phyloP scores from a whole-genome alignment of 805 yeast species.

The Saccharomycopsis fodiens region DNA sequence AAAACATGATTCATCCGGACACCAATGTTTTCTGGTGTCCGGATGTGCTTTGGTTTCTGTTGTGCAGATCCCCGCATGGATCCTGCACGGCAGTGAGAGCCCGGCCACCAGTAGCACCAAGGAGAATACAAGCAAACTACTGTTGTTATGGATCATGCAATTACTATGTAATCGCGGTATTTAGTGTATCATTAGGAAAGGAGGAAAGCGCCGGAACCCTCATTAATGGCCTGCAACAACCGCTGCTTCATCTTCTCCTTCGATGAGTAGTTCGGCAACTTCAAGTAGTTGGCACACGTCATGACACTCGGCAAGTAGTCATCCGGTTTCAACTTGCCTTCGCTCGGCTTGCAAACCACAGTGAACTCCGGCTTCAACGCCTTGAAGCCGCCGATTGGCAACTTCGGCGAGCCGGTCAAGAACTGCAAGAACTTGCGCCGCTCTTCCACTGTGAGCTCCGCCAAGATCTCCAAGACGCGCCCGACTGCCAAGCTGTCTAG shows the following conservation, averaged over 20 bases:
- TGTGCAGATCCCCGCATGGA: no score
- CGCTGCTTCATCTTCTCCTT: constrained; percentile 51
- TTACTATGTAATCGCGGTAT: no score
- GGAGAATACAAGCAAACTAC: no score
- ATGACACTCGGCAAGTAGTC: constrained; percentile 91
- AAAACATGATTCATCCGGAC: no score
- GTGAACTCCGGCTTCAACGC: constrained; percentile 76
- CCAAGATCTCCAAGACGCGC: constrained; percentile 54
- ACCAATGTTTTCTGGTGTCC: no score
- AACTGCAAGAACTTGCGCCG: constrained; percentile 76
- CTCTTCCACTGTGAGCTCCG: constrained; percentile 43
- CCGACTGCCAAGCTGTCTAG: constrained; percentile 59
- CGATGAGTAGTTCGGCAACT: constrained; percentile 74
- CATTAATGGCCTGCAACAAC: constrained; percentile 64
- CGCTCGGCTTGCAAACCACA: constrained; percentile 78
- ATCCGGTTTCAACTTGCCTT: constrained; percentile 52
- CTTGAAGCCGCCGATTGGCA: constrained; percentile 92
- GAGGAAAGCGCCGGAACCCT: constrained; percentile 84
- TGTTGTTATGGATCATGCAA: no score
- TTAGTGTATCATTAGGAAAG: constrained; percentile 40
- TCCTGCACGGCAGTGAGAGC: no score
- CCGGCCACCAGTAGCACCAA: no score
- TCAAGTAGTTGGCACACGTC: constrained; percentile 95
- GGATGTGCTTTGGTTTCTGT: no score
- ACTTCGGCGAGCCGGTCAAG: constrained; percentile 84